phyloP scores from a whole-genome alignment of 2,329 filamentous ascomycete species.

The Juglanconis sp. region DNA sequence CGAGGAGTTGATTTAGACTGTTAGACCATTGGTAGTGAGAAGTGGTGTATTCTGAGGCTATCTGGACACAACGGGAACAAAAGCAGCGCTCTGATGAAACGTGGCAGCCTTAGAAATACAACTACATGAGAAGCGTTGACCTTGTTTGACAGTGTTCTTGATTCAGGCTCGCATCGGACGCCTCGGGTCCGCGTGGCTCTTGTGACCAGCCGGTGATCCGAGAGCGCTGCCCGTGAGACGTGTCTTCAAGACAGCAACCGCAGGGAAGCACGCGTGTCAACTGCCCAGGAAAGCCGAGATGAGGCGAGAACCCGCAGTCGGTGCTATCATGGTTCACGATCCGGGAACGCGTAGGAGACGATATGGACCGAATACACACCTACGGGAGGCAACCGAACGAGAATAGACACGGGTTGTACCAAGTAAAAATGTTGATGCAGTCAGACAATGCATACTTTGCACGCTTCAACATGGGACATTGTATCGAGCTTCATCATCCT shows the following conservation, averaged over 20 bases:
- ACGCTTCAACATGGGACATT: background rate
- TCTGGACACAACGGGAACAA: background rate
- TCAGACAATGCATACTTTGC: background rate
- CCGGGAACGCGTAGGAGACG: too few species aligned
- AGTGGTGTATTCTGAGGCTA: too few species aligned
- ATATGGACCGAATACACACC: too few species aligned
- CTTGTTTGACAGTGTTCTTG: background rate
- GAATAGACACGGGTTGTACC: background rate
- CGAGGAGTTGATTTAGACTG: too few species aligned
- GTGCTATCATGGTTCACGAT: background rate
- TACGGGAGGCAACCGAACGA: too few species aligned
- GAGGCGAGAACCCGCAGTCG: slow-evolving; percentile 8
- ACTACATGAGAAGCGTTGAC: background rate
- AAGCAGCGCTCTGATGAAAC: background rate
- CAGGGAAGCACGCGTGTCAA: too few species aligned
- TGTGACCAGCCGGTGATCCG: slow-evolving; percentile 1
- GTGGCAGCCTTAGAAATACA: background rate
- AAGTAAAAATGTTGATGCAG: background rate
- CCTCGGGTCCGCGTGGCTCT: background rate
- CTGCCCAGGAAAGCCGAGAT: background rate
- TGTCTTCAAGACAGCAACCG: slow-evolving; percentile 2
- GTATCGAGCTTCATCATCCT: slow-evolving; percentile 1
- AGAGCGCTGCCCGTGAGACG: background rate
- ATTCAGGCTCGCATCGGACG: background rate
- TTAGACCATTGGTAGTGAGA: too few species aligned